Evolutionary conservation across 768 basidiomycete genomes (phyloP).

Genomic region (Leccinum longicurvipes): DNA sequence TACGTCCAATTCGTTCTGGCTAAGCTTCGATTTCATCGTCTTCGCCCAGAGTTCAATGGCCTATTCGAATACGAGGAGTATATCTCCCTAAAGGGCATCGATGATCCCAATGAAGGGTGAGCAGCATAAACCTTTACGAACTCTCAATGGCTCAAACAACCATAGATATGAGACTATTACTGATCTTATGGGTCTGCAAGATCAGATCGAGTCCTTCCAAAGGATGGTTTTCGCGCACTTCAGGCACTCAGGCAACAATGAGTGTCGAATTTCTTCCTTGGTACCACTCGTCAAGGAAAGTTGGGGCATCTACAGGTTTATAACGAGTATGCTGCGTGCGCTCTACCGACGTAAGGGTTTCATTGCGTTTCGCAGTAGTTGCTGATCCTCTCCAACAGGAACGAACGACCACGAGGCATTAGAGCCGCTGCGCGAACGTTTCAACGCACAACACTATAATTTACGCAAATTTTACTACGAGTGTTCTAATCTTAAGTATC

Average conservation of each 20-base stretch:
- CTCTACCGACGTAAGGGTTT: slow-evolving; percentile 81
- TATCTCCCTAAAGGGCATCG: slow-evolving; percentile 94
- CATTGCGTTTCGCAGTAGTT: not conserved
- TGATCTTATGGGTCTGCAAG: slow-evolving; percentile 96
- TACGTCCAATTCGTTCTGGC: slow-evolving; percentile 95
- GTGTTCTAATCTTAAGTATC: slow-evolving; percentile 96
- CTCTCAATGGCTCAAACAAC: slow-evolving; percentile 1
- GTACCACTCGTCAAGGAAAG: slow-evolving; percentile 98
- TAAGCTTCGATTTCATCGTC: slow-evolving; percentile 92
- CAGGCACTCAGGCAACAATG: slow-evolving; percentile 86
- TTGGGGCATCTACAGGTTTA: slow-evolving; percentile 98
- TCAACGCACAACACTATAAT: slow-evolving; percentile 86
- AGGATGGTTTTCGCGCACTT: slow-evolving; percentile 97
- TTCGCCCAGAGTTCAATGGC: slow-evolving; percentile 97
- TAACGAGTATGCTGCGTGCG: slow-evolving; percentile 97
- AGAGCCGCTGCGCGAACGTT: slow-evolving; percentile 85
- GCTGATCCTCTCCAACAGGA: slow-evolving; percentile 45
- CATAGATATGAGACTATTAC: slow-evolving; percentile 93
- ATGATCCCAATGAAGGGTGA: slow-evolving; percentile 98
- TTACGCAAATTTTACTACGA: slow-evolving; percentile 99
- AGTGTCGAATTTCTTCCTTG: slow-evolving; percentile 93
- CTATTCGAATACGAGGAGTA: slow-evolving; percentile 99
- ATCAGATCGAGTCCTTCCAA: slow-evolving; percentile 98
- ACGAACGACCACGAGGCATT: slow-evolving; percentile 87
- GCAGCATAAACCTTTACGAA: too few species aligned